Percentiles rank a stretch among this genome's conserved stretches.
These are phyloP conservation scores for Gaeumannomyces sp. DNA, from an alignment of 2,329 filamentous ascomycete genomes.

Conservation along the genomic window DNA sequence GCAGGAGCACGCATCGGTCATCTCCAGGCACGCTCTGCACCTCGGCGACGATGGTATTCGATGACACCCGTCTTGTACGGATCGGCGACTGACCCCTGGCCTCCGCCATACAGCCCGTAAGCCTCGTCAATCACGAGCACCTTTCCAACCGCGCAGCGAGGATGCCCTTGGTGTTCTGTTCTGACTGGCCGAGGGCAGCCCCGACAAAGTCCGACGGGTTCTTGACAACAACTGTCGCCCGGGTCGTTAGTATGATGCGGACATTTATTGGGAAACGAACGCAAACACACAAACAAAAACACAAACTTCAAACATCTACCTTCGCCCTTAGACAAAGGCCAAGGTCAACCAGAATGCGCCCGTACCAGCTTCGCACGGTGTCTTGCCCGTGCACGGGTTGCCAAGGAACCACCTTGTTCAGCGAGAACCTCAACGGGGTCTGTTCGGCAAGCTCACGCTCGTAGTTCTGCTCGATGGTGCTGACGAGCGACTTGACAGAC, in stretches of 20 bases:
- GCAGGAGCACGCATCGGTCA: conserved; percentile 64
- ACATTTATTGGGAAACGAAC: not conserved
- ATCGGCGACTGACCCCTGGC: conserved; percentile 23
- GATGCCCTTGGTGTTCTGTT: conserved; percentile 66
- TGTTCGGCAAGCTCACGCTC: conserved; percentile 57
- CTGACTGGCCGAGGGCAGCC: conserved; percentile 55
- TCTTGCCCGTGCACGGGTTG: conserved; percentile 70
- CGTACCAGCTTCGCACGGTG: conserved; percentile 69
- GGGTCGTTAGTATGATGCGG: not conserved
- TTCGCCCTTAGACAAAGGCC: conserved; percentile 64
- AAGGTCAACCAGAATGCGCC: conserved; percentile 59
- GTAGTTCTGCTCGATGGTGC: conserved; percentile 59
- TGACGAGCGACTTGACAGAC: conserved; percentile 51
- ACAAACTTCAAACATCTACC: conserved; percentile 35
- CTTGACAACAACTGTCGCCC: conserved; percentile 52
- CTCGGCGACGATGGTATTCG: conserved; percentile 68
- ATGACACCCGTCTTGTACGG: conserved; percentile 58
- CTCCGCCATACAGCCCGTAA: conserved; percentile 53
- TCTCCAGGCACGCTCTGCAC: conserved; percentile 65
- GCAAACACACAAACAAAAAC: conserved; percentile 3
- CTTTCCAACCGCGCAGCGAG: conserved; percentile 60
- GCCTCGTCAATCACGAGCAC: conserved; percentile 78
- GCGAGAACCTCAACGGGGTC: conserved; percentile 50
- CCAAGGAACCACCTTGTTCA: conserved; percentile 69
- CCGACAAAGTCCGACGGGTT: conserved; percentile 72